Base-by-base conservation (phyloP, 148 eudicot genomes). In the Amaranthus cruentus region DNA sequence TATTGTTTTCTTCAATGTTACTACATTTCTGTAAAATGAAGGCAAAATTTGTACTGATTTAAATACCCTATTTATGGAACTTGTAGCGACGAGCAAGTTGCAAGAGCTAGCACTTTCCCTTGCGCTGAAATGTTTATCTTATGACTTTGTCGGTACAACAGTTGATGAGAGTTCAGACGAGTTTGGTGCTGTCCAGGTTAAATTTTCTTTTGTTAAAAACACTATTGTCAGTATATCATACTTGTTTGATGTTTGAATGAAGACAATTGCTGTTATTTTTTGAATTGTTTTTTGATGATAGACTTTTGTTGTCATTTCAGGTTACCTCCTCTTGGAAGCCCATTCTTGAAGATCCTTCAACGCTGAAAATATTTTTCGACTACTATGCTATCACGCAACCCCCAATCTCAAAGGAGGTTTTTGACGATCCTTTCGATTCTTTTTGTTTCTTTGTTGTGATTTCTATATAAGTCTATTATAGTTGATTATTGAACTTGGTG, bases 131-230 rank as follows among this genome's bases (percentile, higher is more conserved):
- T 93, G 98, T 77, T 79, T 93, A 71, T 90, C 96, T 47, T 93
- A 87, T 80, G 98, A 93, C 83, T 93, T 93, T 86, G 90, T 89
- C 79, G 96, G 93, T 57, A 86, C 98, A 69, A 77, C 98, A 77
- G 87, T 85, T 76, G 98, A 93, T 84, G 98, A 93, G 83, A 93
- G 96, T 76, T 90, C 96, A 52, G 98, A 93, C 75, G 98, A 93
- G 81, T 87, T 93, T 81, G 96, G 96, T 58, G 85, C 98, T 85
- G 85, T 90, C 63, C 98, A 93, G 96, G 98, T 89, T 73, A 66
- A 62, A 18, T 62, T 69, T 55, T 50, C 47, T 38, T 60, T 52
- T 42, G 44, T 28, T 63, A 47, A 14, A 13, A 48, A 66, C 38
- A 28, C 38, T 28, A 28, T 28, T 28, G 38, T 47, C 18, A 51